Percentiles rank a stretch among this genome's conserved stretches.
Evolutionary conservation across 139 green algal species (phyloP).

Genomic region (Coccomyxa sp.): DNA sequence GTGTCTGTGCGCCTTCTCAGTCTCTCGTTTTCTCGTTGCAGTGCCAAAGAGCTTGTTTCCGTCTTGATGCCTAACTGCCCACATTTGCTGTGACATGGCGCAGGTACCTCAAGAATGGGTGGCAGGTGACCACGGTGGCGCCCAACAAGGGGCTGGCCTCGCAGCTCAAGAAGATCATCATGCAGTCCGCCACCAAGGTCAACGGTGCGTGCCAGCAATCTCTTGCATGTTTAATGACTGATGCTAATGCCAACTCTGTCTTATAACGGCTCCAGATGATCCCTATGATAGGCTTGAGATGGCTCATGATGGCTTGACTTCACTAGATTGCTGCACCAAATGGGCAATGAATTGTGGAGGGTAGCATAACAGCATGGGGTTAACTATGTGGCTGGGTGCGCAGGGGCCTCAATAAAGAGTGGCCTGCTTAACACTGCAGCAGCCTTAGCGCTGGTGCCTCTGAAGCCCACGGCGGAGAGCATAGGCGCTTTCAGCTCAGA

Average conservation of each 20-base stretch:
- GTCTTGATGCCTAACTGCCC: too few species aligned
- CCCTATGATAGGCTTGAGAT: too few species aligned
- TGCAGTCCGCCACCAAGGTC: neutral
- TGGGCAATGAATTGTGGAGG: neutral
- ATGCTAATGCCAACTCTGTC: neutral
- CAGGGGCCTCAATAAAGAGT: neutral
- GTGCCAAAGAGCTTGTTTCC: too few species aligned
- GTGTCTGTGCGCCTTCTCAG: too few species aligned
- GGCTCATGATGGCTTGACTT: neutral
- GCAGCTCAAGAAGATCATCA: conserved; percentile 7
- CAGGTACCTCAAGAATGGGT: conserved; percentile 8
- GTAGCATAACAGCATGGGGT: too few species aligned
- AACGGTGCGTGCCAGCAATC: neutral
- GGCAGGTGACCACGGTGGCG: neutral
- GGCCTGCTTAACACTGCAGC: neutral
- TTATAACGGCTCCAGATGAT: neutral
- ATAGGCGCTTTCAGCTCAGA: neutral
- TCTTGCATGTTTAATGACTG: neutral
- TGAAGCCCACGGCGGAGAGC: neutral
- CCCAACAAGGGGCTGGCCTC: conserved; percentile 1
- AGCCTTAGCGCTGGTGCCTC: neutral
- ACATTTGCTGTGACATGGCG: too few species aligned
- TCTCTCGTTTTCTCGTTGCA: too few species aligned
- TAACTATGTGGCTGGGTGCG: neutral
- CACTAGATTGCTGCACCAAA: neutral